Percentiles rank a stretch among this genome's conserved stretches.
phyloP scores from a whole-genome alignment of 768 basidiomycete species.

The Hericium erinaceus region DNA sequence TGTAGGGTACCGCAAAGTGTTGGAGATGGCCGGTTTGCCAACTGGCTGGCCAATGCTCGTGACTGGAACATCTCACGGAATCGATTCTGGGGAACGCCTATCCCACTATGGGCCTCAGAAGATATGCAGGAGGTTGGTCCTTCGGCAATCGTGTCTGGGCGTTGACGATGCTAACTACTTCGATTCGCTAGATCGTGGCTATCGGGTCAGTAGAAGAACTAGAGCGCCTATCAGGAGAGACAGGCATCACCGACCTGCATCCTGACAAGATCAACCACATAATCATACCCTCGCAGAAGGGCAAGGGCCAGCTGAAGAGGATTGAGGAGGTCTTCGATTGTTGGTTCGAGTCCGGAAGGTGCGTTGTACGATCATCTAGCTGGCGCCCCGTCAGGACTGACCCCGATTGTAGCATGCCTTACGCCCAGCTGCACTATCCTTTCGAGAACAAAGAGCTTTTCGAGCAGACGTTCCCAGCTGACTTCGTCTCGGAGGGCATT shows the following conservation, averaged over 20 bases:
- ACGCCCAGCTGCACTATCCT: constrained; percentile 94
- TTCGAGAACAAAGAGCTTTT: constrained; percentile 94
- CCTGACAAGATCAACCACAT: constrained; percentile 93
- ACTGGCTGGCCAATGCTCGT: constrained; percentile 96
- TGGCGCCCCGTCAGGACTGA: not conserved
- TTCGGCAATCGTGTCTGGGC: not conserved
- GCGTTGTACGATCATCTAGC: constrained; percentile 13
- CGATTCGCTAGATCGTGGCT: constrained; percentile 2
- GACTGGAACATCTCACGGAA: constrained; percentile 99
- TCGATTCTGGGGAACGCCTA: constrained; percentile 97
- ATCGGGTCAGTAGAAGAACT: constrained; percentile 84
- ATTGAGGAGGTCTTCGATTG: constrained; percentile 99
- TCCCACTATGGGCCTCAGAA: constrained; percentile 93
- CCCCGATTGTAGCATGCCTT: constrained; percentile 80
- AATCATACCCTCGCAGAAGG: constrained; percentile 86
- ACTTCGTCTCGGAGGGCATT: constrained; percentile 97
- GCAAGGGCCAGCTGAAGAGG: constrained; percentile 78
- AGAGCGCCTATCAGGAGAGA: constrained; percentile 75
- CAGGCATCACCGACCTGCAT: constrained; percentile 83
- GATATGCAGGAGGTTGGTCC: constrained; percentile 74
- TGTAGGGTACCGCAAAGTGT: constrained; percentile 84
- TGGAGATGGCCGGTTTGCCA: constrained; percentile 89
- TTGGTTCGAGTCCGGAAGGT: constrained; percentile 99
- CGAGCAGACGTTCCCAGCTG: constrained; percentile 80
- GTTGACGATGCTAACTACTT: not conserved